A percentile compares a stretch with the other conserved stretches of the same genome.
Conservation (phyloP, 257 asterid species). For the Nicotiana benthamiana region DNA sequence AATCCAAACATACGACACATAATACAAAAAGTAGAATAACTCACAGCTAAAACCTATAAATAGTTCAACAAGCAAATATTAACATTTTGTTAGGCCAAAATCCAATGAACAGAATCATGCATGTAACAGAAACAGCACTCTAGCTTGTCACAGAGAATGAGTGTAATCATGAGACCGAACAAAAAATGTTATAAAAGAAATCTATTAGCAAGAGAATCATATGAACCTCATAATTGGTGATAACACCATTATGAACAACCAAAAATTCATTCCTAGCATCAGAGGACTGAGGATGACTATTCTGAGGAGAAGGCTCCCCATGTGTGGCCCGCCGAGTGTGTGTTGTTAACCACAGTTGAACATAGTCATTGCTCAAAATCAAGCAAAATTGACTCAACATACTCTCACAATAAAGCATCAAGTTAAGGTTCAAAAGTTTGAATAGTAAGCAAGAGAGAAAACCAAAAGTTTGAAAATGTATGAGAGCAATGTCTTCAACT, state of each 20-base stretch:
- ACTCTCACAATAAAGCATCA: too few relatives aligned
- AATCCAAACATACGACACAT: too few relatives aligned
- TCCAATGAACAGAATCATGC: not conserved
- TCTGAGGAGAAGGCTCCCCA: conserved; percentile 95
- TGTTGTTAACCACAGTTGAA: conserved; percentile 9
- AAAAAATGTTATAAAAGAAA: not conserved
- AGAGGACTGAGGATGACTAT: conserved; percentile 93
- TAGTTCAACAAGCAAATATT: not conserved
- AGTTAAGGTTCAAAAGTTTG: too few relatives aligned
- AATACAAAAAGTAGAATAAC: too few relatives aligned
- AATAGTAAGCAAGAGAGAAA: too few relatives aligned
- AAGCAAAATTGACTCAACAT: too few relatives aligned
- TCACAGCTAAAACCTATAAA: too few relatives aligned
- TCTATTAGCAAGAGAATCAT: not conserved
- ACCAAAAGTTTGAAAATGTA: too few relatives aligned
- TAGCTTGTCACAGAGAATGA: not conserved
- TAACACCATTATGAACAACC: conserved; percentile 94
- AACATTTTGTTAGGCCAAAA: not conserved
- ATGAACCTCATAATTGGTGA: conserved; percentile 87
- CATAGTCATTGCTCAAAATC: too few relatives aligned
- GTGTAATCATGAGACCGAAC: not conserved
- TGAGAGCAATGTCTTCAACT: too few relatives aligned
- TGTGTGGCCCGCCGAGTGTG: conserved; percentile 99
- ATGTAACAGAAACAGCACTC: not conserved
- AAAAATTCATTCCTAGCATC: conserved; percentile 68